Percentiles rank a stretch among this genome's conserved stretches.
Evolutionary conservation across 345 rosid species (phyloP).

Genomic region (Ailanthus altissimus): DNA sequence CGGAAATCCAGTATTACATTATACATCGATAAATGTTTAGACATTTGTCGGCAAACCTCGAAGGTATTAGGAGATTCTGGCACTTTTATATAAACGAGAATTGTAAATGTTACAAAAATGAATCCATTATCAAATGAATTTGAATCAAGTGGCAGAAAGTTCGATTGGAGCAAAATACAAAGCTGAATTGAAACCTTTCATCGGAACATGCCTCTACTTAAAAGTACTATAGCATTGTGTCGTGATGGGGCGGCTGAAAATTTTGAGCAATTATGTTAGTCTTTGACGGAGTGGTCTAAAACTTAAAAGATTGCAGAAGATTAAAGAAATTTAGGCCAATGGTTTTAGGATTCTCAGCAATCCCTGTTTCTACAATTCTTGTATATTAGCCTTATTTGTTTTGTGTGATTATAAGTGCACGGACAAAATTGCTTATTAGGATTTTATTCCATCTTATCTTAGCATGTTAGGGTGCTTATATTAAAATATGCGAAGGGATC

Average conservation of each 20-base stretch:
- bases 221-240: background rate
- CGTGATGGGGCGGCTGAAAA: background rate
- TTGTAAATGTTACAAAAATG: background rate
- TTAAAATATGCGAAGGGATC: too few species aligned
- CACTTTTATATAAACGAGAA: background rate
- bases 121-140: background rate
- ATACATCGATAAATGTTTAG: background rate
- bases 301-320: background rate
- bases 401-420: too few species aligned
- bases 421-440: too few species aligned
- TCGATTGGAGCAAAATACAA: background rate
- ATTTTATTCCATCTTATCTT: too few species aligned
- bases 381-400: too few species aligned
- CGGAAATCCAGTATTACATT: background rate
- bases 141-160: background rate
- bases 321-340: too few species aligned
- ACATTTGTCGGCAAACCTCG: background rate
- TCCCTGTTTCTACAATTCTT: too few species aligned
- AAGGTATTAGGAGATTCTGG: background rate
- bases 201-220: background rate
- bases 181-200: background rate
- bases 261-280: background rate
- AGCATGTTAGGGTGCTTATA: too few species aligned
- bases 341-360: too few species aligned
- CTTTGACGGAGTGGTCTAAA: background rate